Conservation (phyloP, 805 yeast genomes). For the Cephaloascus fragrans region DNA sequence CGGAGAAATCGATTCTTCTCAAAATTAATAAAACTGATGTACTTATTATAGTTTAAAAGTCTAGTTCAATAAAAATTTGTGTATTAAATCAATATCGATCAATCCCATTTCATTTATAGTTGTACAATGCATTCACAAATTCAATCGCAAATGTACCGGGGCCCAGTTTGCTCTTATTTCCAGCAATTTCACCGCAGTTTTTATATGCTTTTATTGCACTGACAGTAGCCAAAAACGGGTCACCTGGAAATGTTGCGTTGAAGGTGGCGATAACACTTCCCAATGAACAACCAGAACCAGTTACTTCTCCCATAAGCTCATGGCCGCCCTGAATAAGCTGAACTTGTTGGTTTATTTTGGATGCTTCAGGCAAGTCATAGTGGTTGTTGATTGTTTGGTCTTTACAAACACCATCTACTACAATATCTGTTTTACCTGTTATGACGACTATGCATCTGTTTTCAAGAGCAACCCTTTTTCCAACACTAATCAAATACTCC, state of each 20-base stretch:
- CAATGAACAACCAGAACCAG: slow-evolving; percentile 79
- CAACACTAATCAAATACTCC: slow-evolving; percentile 25
- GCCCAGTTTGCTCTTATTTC: slow-evolving; percentile 21
- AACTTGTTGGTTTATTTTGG: slow-evolving; percentile 14
- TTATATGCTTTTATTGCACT: slow-evolving; percentile 53
- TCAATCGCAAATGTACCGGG: slow-evolving; percentile 45
- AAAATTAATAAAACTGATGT: too few relatives aligned
- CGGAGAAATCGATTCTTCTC: too few relatives aligned
- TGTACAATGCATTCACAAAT: slow-evolving; percentile 34
- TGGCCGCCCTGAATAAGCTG: slow-evolving; percentile 45
- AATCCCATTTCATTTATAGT: neutral
- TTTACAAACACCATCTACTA: slow-evolving; percentile 31
- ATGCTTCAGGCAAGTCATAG: neutral
- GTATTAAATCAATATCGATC: too few relatives aligned
- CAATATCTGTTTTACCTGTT: slow-evolving; percentile 51
- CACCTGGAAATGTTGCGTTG: slow-evolving; percentile 33
- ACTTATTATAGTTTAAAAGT: too few relatives aligned
- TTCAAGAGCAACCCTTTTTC: slow-evolving; percentile 36
- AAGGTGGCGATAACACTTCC: slow-evolving; percentile 63
- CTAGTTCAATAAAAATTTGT: too few relatives aligned
- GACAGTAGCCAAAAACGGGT: slow-evolving; percentile 35
- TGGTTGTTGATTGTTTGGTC: neutral
- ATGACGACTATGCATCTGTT: slow-evolving; percentile 56
- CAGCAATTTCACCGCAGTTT: slow-evolving; percentile 50
- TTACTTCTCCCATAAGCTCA: slow-evolving; percentile 51